These are phyloP conservation scores for Collybia nuda DNA, from an alignment of 768 basidiomycete genomes.

Conservation along the genomic window DNA sequence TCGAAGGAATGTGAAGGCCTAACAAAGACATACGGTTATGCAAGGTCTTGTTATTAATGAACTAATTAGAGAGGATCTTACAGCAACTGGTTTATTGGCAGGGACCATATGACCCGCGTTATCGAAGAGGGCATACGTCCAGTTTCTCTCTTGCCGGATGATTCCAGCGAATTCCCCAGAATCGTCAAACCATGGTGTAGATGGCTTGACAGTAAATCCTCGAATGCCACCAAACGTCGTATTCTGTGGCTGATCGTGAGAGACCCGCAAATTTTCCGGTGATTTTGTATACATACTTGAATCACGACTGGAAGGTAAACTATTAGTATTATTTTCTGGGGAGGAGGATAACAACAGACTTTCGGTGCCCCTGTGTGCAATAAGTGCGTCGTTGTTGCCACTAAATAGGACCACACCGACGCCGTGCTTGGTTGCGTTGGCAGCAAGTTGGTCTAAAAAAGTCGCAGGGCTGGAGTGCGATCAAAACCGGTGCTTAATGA, in stretches of 20 bases:
- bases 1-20: conserved; percentile 62
- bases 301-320: conserved; percentile 43
- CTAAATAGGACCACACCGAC: conserved; percentile 59
- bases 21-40: neutral
- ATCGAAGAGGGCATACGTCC: conserved; percentile 50
- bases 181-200: conserved; percentile 68
- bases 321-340: neutral
- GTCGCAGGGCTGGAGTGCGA: conserved; percentile 51
- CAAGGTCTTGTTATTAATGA: neutral
- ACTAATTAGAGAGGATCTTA: conserved; percentile 20
- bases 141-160: conserved; percentile 74
- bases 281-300: conserved; percentile 34
- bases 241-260: conserved; percentile 41
- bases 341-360: conserved; percentile 33
- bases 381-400: conserved; percentile 67
- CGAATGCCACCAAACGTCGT: conserved; percentile 77
- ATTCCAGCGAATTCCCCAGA: conserved; percentile 61
- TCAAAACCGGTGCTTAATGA: neutral
- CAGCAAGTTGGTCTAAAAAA: conserved; percentile 62
- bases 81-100: conserved; percentile 30
- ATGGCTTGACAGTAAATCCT: conserved; percentile 68
- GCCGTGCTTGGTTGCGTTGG: conserved; percentile 55
- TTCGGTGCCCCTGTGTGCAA: conserved; percentile 64
- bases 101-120: conserved; percentile 45
- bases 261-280: neutral